A percentile compares a stretch with the other conserved stretches of the same genome.
These are phyloP conservation scores for Acrocalymma vagum DNA, from an alignment of 2,329 filamentous ascomycete genomes.

Conservation along the genomic window DNA sequence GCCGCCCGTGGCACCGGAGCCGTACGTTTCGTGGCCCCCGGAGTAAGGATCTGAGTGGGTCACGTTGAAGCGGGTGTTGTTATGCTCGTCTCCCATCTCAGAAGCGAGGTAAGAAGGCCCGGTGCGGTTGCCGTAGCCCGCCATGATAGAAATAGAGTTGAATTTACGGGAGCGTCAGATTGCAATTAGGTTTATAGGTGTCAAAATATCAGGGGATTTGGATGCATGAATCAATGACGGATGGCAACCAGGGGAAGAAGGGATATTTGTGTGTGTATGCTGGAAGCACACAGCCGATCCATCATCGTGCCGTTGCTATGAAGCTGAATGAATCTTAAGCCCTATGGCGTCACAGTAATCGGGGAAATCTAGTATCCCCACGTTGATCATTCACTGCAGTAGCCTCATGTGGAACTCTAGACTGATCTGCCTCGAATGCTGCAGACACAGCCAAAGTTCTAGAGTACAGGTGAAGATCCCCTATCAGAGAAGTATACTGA, in stretches of 20 bases:
- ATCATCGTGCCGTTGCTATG: neutral
- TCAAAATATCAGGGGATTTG: too few species aligned
- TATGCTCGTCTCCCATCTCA: constrained; percentile 28
- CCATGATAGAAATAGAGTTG: constrained; percentile 22
- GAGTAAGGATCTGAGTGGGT: constrained; percentile 36
- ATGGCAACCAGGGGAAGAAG: neutral
- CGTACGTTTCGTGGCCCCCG: constrained; percentile 36
- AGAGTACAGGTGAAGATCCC: too few species aligned
- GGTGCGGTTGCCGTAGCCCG: constrained; percentile 48
- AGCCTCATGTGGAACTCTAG: constrained; percentile 1
- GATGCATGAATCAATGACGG: too few species aligned
- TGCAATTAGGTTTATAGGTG: neutral
- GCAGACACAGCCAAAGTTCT: constrained; percentile 2
- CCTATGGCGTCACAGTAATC: neutral
- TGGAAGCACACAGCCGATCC: constrained; percentile 5
- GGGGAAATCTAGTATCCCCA: too few species aligned
- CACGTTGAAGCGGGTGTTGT: constrained; percentile 36
- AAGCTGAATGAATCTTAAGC: neutral
- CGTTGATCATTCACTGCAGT: constrained; percentile 6
- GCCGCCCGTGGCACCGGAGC: constrained; percentile 41
- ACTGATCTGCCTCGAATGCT: neutral
- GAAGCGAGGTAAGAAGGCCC: constrained; percentile 25
- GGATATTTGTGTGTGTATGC: neutral
- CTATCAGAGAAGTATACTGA: constrained; percentile 10
- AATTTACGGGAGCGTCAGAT: neutral